Base-by-base conservation (phyloP, 2,329 filamentous ascomycete species). In the Lizonia empirigonia region DNA sequence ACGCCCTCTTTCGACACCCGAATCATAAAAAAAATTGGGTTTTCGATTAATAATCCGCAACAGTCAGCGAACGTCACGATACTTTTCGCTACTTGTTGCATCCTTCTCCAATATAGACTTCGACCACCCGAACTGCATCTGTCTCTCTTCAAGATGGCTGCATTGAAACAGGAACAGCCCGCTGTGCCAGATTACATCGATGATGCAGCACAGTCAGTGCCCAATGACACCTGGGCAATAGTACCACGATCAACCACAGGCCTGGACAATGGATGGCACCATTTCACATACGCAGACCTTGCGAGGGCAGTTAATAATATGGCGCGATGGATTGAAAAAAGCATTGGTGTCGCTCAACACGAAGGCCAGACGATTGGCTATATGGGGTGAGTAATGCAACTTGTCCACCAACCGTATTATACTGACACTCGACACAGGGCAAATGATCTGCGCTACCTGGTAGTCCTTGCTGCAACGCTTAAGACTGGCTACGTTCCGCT, bases 261-360 rank as follows among this genome's bases (percentile, higher is more conserved):
- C 13, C 36, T 53, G 5, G 32, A 53, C 27, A 15, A 53, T 16
- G 44, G 42, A 22, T 53, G 42, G 50, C 38, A 44, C 10, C 26
- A 44, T 13, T 38, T 33, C 15, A 47, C 30, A 8, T 53, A 37
- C 16, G 42, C 38, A 26, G 38, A 53, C 18, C 44, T 53, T 18
- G 42, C 50, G 10, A 34, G 33, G n/a, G 50, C 50, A 3, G 50
- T 53, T 1, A 15, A 53, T 15, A 39, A 32, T 23, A 9, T 53
- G 38, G 50, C 50, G 13, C 37, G 44, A 33, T 53, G 50, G 50
- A 44, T 53, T 16, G 50, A 53, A 19, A 35, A 39, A 13, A 47
- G 20, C 16, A 2, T 47, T 15, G 50, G 50, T 16, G 22, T 30
- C 13, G 16, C 44, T 7, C 16, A 53, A 22, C 20, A 53, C 9